A percentile compares a stretch with the other conserved stretches of the same genome.
These are phyloP conservation scores for Infundibulicybe gibba DNA, from an alignment of 768 basidiomycete genomes.

Conservation along the genomic window DNA sequence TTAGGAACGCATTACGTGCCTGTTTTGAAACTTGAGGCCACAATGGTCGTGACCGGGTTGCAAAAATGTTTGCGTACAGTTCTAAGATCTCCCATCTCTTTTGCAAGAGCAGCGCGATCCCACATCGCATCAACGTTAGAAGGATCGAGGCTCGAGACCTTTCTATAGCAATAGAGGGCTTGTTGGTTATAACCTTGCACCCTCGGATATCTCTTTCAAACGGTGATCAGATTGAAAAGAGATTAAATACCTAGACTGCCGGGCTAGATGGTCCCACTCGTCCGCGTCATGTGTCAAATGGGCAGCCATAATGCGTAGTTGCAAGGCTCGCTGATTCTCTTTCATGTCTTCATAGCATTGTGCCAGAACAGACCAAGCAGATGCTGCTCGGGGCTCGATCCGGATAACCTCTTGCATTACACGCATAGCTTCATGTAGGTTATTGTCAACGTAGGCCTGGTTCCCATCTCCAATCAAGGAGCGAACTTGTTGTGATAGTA, in stretches of 20 bases:
- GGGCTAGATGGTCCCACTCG: constrained; percentile 83
- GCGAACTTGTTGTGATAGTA: constrained; percentile 66
- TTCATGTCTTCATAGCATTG: constrained; percentile 75
- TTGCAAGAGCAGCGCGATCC: constrained; percentile 83
- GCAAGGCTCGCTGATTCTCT: constrained; percentile 68
- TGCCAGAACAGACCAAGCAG: constrained; percentile 87
- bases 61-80: constrained; percentile 40
- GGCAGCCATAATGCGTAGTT: constrained; percentile 85
- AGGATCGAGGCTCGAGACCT: constrained; percentile 75
- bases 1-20: constrained; percentile 62
- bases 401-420: constrained; percentile 91
- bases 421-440: constrained; percentile 65
- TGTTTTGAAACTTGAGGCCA: constrained; percentile 13
- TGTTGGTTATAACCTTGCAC: constrained; percentile 76
- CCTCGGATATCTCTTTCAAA: constrained; percentile 26
- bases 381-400: constrained; percentile 81
- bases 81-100: constrained; percentile 65
- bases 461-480: constrained; percentile 84
- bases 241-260: constrained; percentile 58
- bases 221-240: neutral
- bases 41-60: neutral
- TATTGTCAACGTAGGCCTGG: constrained; percentile 74
- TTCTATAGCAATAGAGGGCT: constrained; percentile 88
- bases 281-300: constrained; percentile 82
- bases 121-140: constrained; percentile 82